Base-by-base conservation (phyloP, 2,329 filamentous ascomycete species). In the Colletotrichum sp. region DNA sequence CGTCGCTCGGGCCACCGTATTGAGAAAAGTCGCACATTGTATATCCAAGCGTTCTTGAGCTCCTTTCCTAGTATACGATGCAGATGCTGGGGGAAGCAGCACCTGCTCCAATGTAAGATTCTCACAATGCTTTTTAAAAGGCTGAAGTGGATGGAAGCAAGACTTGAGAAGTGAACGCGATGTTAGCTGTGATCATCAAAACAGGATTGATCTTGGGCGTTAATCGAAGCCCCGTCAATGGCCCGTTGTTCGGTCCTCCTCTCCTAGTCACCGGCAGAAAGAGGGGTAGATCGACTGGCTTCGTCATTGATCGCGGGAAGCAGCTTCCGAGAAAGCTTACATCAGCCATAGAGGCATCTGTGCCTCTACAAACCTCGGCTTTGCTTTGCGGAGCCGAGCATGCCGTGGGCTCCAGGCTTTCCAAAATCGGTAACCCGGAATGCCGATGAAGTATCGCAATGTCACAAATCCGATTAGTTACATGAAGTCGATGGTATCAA, bases 1-100 rank as follows among this genome's bases (percentile, higher is more conserved):
- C 88, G 4, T 83, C 80, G 71, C 84, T 86, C 8, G 84, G 82
- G 3, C 80, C 81, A 26, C 84, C 85, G 72, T 88, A 89, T 72
- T 81, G 72, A 1, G 87, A 83, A n/a, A 82, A 82, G 76, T 82
- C 80, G 30, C 52, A 63, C 71, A 73, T 69, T 16, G 5, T 71
- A 28, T 52, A 70, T 76, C n/a, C n/a, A 52, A 28, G n/a, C n/a
- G 44, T 13, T 52, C 16, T 52, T 52, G n/a, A 21, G 44, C n/a
- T 52, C 44, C 44, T 52, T 52, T 13, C 18, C 44, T 21, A 52
- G 44, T 52, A 52, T 21, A 52, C 10, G n/a, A 52, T 52, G 44
- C n/a, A 18, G 44, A 52, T 52, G n/a, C 44, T 9, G 44, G n/a
- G 44, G 44, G 10, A 21, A 52, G n/a, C n/a, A 52, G 44, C 44